These are phyloP conservation scores for Inga oerstediana DNA, from an alignment of 306 rosid species.

Conservation along the genomic window DNA sequence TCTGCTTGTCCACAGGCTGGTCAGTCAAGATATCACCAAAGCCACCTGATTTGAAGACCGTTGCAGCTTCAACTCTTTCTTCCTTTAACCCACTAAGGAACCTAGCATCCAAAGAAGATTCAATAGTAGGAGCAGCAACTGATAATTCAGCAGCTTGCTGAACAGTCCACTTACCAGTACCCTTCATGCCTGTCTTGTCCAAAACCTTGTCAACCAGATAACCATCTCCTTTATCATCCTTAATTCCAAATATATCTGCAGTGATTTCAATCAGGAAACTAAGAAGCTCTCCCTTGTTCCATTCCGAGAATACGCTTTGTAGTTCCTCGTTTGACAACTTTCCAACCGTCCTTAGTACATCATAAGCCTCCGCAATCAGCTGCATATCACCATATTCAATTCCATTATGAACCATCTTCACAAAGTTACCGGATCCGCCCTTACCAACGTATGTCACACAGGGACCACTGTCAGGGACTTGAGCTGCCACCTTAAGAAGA, in stretches of 20 bases:
- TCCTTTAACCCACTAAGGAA: conserved; percentile 92
- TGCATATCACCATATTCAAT: conserved; percentile 97
- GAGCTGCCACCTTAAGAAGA: conserved; percentile 95
- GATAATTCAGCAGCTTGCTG: conserved; percentile 97
- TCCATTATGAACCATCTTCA: conserved; percentile 93
- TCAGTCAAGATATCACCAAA: conserved; percentile 55
- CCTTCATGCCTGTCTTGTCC: conserved; percentile 97
- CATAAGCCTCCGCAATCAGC: conserved; percentile 92
- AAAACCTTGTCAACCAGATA: conserved; percentile 90
- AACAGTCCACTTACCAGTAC: conserved; percentile 94
- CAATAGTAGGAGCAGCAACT: conserved; percentile 92
- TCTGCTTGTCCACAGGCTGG: conserved; percentile 68
- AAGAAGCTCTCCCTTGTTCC: conserved; percentile 93
- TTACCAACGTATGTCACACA: conserved; percentile 84
- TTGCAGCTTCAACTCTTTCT: conserved; percentile 85
- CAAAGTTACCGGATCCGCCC: conserved; percentile 95
- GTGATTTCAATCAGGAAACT: conserved; percentile 93
- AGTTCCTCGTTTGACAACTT: conserved; percentile 86
- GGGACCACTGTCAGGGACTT: conserved; percentile 86
- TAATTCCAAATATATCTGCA: conserved; percentile 83
- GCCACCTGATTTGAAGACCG: conserved; percentile 68
- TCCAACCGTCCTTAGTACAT: conserved; percentile 85
- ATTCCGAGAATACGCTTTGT: conserved; percentile 65
- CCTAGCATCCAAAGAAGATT: conserved; percentile 89
- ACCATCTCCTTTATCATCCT: conserved; percentile 87